These are phyloP conservation scores for Neonectria sp. DNA, from an alignment of 2,329 filamentous ascomycete genomes.

Conservation along the genomic window DNA sequence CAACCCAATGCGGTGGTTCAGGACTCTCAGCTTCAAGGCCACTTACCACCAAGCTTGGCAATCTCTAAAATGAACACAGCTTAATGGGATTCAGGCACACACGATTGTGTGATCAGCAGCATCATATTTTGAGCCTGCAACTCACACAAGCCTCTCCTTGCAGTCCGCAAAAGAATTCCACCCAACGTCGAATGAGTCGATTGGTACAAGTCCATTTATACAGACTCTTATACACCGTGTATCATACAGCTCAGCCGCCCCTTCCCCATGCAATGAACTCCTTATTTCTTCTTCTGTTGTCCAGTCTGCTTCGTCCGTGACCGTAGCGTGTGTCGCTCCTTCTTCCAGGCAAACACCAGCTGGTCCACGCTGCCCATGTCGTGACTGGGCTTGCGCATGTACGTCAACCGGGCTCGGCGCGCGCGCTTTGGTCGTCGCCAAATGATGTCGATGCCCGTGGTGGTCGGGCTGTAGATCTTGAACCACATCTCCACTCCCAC, in stretches of 20 bases:
- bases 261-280: background rate
- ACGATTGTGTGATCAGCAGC: background rate
- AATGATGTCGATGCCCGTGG: conserved; percentile 93
- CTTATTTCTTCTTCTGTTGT: conserved; percentile 41
- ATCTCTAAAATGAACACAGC: background rate
- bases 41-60: background rate
- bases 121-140: background rate
- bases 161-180: background rate
- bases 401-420: conserved; percentile 89
- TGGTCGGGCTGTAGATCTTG: conserved; percentile 93
- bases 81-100: background rate
- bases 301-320: conserved; percentile 51
- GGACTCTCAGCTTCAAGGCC: background rate
- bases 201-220: conserved; percentile 40
- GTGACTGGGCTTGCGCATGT: conserved; percentile 90
- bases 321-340: conserved; percentile 60
- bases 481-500: conserved; percentile 97
- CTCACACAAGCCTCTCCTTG: background rate
- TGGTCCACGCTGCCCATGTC: conserved; percentile 90
- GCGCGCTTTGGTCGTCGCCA: conserved; percentile 88
- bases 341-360: conserved; percentile 73
- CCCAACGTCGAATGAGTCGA: conserved; percentile 7
- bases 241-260: conserved; percentile 49
- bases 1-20: background rate
- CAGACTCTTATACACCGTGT: conserved; percentile 44